Percentiles rank a stretch among this genome's conserved stretches.
Conservation (phyloP, 2,329 filamentous ascomycete species). For the Aspergillus novoparasiticus region DNA sequence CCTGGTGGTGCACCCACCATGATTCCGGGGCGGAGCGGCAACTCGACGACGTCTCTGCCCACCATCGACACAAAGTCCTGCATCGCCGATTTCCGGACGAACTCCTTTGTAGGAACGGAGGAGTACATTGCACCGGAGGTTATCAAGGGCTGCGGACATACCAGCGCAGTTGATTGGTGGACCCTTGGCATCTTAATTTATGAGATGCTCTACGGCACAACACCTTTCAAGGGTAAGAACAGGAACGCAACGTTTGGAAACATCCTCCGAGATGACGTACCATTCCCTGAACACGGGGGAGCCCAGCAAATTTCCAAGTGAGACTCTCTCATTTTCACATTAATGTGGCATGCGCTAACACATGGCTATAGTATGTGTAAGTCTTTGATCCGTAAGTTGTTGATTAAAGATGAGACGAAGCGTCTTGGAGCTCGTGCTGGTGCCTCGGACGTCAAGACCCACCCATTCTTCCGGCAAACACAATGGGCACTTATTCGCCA, state of each 20-base stretch:
- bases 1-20: slow-evolving; percentile 95
- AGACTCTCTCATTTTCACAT: slow-evolving; percentile 37
- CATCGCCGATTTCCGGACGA: slow-evolving; percentile 96
- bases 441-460: slow-evolving; percentile 93
- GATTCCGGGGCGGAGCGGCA: slow-evolving; percentile 89
- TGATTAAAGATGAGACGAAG: slow-evolving; percentile 97
- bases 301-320: slow-evolving; percentile 89
- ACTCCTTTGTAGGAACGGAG: slow-evolving; percentile 97
- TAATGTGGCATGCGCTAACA: slow-evolving; percentile 8
- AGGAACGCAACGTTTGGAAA: slow-evolving; percentile 97
- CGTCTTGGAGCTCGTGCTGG: slow-evolving; percentile 91
- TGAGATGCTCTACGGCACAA: slow-evolving; percentile 98
- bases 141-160: slow-evolving; percentile 97
- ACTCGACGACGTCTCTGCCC: slow-evolving; percentile 81
- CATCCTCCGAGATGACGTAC: slow-evolving; percentile 91
- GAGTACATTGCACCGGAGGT: slow-evolving; percentile 99
- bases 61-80: slow-evolving; percentile 99
- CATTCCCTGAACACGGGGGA: slow-evolving; percentile 87
- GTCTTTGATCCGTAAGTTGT: slow-evolving; percentile 88
- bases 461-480: slow-evolving; percentile 93
- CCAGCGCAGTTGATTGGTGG: slow-evolving; percentile 99
- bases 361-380: slow-evolving; percentile 79
- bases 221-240: slow-evolving; percentile 99
- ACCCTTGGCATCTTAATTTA: slow-evolving; percentile 96
- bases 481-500: slow-evolving; percentile 97